These are phyloP conservation scores for Ophiocordyceps australis DNA, from an alignment of 2,329 filamentous ascomycete genomes.

Conservation along the genomic window DNA sequence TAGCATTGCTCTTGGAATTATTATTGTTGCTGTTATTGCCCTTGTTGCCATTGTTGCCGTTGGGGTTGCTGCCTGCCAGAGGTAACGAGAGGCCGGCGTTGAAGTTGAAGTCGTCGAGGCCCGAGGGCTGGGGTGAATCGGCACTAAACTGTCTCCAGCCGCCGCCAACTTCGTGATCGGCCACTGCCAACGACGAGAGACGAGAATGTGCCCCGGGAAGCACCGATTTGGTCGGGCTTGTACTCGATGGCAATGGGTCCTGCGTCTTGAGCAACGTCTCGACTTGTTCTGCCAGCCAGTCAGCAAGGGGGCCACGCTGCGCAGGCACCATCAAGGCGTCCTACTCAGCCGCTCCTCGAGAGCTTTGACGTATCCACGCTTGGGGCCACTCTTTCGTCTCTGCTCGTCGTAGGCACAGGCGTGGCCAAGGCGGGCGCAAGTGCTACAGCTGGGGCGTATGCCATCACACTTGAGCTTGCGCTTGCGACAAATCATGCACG, in stretches of 20 bases:
- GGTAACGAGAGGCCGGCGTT: slow-evolving; percentile 26
- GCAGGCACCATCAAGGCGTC: no score
- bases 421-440: slow-evolving; percentile 73
- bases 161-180: slow-evolving; percentile 27
- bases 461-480: slow-evolving; percentile 87
- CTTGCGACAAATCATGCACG: slow-evolving; percentile 85
- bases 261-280: slow-evolving; percentile 79
- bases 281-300: slow-evolving; percentile 52
- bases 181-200: slow-evolving; percentile 22
- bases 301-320: neutral
- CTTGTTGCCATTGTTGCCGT: no score
- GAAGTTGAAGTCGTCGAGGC: slow-evolving; percentile 41
- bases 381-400: slow-evolving; percentile 84
- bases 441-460: slow-evolving; percentile 67
- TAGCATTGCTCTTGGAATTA: no score
- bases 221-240: slow-evolving; percentile 13
- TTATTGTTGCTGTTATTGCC: slow-evolving; percentile 31
- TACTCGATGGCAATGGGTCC: slow-evolving; percentile 13
- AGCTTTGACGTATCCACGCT: slow-evolving; percentile 86
- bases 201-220: slow-evolving; percentile 7
- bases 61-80: no score
- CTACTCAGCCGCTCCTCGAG: slow-evolving; percentile 82
- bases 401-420: slow-evolving; percentile 84
- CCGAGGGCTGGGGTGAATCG: slow-evolving; percentile 30
- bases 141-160: slow-evolving; percentile 36